Base-by-base conservation (phyloP, 306 rosid genomes). In the Datisca glomerata region DNA sequence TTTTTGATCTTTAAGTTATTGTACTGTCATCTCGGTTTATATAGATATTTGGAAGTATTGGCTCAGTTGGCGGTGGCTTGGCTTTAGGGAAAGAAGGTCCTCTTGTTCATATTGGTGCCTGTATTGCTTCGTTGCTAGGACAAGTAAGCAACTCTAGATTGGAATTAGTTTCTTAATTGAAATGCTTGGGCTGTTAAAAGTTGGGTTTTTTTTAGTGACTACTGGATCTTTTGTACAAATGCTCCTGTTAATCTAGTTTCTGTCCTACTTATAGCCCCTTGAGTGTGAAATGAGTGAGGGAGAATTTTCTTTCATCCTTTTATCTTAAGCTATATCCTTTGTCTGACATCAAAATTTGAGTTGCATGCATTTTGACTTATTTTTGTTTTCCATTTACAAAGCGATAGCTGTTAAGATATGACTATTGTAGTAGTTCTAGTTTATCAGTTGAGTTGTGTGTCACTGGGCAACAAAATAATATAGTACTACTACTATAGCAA, bases 61-160 rank as follows among this genome's bases (percentile, higher is more conserved):
- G 98, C 25, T 84, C 98, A 3, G 95, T 89, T 25, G 95, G 95
- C 66, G 93, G 98, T 38, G 98, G 95, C 47, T 86, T 84, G 59
- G 98, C 98, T 63, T 74, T 89, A 49, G 95, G 98, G 19, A 89
- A 89, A 71, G 98, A 89, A 67, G 98, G 98, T 41, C 98, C 95
- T 59, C 93, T 89, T 63, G 95, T 80, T 50, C 93, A 89, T 64
- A 89, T 86, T n/a, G 97, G 97, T 61, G 97, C 97, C 45, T 83
- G 93, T 70, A 83, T 89, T 65, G 97, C 97, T 61, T 89, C 97
- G 32, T 77, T 89, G 81, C 79, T 89, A 23, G 97, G 95, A 77
- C 97, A 89, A 61, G 97, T 87, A 69, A 74, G 96, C 57, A 43
- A 41, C 18, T 42, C 24, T 24, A 49, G 39, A 23, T 36, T 37